Base-by-base conservation (phyloP, 139 green algal genomes). In the Tetraselmis striata region DNA sequence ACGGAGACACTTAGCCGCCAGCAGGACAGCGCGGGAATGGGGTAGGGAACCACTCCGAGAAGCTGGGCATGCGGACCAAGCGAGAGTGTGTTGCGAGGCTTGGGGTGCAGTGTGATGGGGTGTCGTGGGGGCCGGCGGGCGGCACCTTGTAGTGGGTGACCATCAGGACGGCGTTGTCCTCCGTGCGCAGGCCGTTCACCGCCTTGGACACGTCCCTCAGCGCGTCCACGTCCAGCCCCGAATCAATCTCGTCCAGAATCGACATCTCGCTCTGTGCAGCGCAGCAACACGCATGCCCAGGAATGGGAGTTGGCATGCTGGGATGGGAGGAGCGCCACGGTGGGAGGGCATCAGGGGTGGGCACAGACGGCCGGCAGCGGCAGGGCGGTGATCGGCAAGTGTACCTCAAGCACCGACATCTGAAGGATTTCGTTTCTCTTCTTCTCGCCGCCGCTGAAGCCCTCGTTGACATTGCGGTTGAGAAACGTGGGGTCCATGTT, bases 401-500 rank as follows among this genome's bases (percentile, higher is more conserved):
- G n/a, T 77, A 94, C 90, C 87, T 98, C 94, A 18, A 98, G 83
- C 23, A 98, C 97, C 27, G 97, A 93, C 30, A 99, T 87, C 90
- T 98, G 94, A 77, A 95, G 79, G 59, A 97, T 95, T 84, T 99
- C 97, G 83, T 99, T 99, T 23, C 97, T 89, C 90, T 99, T 99
- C 92, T 98, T 99, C 86, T 99, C 97, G 32, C 97, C 97, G 26
- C 96, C 96, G 23, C 89, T 96, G 90, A 99, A 99, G 59, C 96
- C 96, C 84, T 98, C 94, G 87, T 99, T 99, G 22, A 99, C 97
- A 84, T 99, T 98, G 67, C 97, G 89, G 85, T 98, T 95, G 30
- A 99, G 89, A 90, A 98, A 99, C 25, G 88, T 93, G 28, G 94
- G 87, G 83, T 99, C 95, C 96, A 99, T 99, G 80, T 98, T 98